These are phyloP conservation scores for Globisporangium perplexum DNA, from an alignment of 352 stramenopile genomes.

Conservation along the genomic window DNA sequence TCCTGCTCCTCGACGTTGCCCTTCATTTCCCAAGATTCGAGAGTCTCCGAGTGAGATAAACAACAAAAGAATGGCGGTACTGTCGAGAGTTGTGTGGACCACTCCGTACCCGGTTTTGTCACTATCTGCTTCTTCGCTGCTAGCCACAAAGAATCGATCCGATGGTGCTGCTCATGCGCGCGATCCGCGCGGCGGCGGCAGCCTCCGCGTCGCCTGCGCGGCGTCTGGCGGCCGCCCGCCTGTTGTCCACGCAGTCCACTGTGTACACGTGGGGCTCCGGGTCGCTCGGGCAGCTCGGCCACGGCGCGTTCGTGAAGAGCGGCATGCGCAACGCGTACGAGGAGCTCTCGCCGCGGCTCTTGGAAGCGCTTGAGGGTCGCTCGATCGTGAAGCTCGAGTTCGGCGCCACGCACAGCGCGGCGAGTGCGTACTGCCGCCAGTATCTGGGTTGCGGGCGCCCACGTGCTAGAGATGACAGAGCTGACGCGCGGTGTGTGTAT, in stretches of 20 bases:
- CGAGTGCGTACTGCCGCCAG: no score
- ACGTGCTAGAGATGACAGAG: no score
- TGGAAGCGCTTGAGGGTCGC: slow-evolving; percentile 66
- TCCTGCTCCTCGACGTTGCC: slow-evolving; percentile 46
- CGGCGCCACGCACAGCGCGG: slow-evolving; percentile 71
- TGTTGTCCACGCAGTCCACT: slow-evolving; percentile 61
- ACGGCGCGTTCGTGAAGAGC: slow-evolving; percentile 71
- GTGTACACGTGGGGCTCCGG: slow-evolving; percentile 86
- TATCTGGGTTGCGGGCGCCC: no score
- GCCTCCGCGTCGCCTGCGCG: slow-evolving; percentile 14
- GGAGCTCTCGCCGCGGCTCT: slow-evolving; percentile 64
- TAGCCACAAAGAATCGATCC: neutral
- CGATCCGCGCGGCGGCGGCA: slow-evolving; percentile 25
- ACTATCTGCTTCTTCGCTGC: no score
- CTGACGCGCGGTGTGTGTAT: no score
- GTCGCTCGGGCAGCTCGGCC: slow-evolving; percentile 78
- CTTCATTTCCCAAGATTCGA: no score
- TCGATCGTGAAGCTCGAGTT: slow-evolving; percentile 66
- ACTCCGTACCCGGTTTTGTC: neutral
- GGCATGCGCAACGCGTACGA: slow-evolving; percentile 85
- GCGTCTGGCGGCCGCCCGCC: neutral
- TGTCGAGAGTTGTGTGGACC: neutral
- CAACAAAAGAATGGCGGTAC: no score
- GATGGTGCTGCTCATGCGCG: slow-evolving; percentile 51
- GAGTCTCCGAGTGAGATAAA: no score